Conservation (phyloP, 345 rosid species). For the Citrus hindsii region DNA sequence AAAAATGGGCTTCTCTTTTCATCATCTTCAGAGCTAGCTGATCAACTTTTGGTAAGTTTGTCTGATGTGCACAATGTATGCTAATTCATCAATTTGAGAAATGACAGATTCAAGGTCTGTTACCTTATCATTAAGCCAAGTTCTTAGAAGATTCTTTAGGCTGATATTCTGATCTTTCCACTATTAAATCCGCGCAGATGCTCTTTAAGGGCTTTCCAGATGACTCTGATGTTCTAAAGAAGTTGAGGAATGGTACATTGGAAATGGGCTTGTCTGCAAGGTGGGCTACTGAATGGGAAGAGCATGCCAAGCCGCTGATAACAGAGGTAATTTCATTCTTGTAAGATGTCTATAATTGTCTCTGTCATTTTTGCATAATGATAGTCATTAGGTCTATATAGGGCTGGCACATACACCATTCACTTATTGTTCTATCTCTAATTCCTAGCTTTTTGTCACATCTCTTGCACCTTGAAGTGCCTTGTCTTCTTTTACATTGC, state of each 20-base stretch:
- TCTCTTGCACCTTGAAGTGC: not conserved
- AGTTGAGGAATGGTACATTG: slow-evolving; percentile 61
- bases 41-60: slow-evolving; percentile 66
- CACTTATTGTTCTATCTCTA: not conserved
- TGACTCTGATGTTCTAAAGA: slow-evolving; percentile 51
- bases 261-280: slow-evolving; percentile 67
- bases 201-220: slow-evolving; percentile 83
- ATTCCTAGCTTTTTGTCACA: not conserved
- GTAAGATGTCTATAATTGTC: not conserved
- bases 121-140: not conserved
- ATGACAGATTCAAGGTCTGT: not conserved
- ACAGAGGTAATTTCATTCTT: slow-evolving; percentile 34
- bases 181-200: slow-evolving; percentile 39
- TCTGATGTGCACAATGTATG: not conserved
- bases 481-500: not conserved
- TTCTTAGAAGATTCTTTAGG: not conserved
- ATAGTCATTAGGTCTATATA: not conserved
- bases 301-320: slow-evolving; percentile 74
- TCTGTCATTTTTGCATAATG: not conserved
- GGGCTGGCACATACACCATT: not conserved
- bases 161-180: not conserved
- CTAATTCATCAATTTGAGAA: not conserved
- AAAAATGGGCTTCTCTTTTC: slow-evolving; percentile 92
- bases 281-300: slow-evolving; percentile 94
- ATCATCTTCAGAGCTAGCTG: slow-evolving; percentile 90